Conservation (phyloP, 495 filamentous ascomycete species). For the Opeltia flavorubescens region DNA sequence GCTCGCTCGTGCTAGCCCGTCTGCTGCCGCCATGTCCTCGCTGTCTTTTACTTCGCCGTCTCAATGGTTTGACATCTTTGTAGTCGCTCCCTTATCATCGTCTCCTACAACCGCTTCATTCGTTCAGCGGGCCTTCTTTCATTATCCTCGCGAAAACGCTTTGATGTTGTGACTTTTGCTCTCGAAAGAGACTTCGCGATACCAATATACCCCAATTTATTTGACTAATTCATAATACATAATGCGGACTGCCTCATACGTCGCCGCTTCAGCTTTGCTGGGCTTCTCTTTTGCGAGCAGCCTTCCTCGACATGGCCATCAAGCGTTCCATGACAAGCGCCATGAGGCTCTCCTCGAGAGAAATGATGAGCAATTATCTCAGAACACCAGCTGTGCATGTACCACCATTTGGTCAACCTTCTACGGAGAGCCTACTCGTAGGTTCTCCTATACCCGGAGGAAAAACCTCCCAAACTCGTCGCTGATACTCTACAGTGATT, state of each 20-base stretch:
- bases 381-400: not conserved
- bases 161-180: not conserved
- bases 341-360: not conserved
- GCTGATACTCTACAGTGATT: not conserved
- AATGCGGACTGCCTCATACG: not conserved
- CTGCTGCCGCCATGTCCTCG: no score
- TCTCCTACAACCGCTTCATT: constrained; percentile 2
- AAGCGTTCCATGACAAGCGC: not conserved
- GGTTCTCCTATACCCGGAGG: not conserved
- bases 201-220: not conserved
- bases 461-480: not conserved
- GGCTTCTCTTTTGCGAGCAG: not conserved
- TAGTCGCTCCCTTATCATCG: not conserved
- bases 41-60: not conserved
- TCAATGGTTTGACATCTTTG: not conserved
- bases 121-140: constrained; percentile 5
- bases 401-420: not conserved
- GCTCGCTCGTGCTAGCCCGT: no score
- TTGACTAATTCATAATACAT: not conserved
- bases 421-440: constrained; percentile 3
- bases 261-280: not conserved
- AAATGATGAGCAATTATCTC: not conserved
- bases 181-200: not conserved
- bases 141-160: not conserved
- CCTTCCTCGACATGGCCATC: constrained; percentile 1